Conservation (phyloP, 208 protist species). For the Endotrypanum monterogeii region DNA sequence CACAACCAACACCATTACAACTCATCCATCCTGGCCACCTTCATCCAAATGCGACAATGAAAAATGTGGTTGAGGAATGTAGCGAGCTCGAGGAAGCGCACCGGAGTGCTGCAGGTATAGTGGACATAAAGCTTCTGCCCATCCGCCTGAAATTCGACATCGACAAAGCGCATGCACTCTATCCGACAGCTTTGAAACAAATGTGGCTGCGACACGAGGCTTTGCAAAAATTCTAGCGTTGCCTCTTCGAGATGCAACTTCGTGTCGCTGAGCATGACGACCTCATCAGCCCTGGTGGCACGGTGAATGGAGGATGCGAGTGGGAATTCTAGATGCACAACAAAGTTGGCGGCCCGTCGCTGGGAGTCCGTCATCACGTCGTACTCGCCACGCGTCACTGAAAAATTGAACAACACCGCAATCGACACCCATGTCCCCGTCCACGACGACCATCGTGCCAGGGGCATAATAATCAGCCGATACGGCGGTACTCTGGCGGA, state of each 20-base stretch:
- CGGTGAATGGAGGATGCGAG: slow-evolving; percentile 43
- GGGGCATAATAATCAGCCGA: slow-evolving; percentile 22
- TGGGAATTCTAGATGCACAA: slow-evolving; percentile 20
- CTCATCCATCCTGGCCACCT: slow-evolving; percentile 26
- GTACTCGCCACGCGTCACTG: slow-evolving; percentile 40
- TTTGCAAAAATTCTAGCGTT: slow-evolving; percentile 39
- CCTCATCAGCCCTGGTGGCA: slow-evolving; percentile 17
- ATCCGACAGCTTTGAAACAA: slow-evolving; percentile 59
- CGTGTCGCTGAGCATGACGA: slow-evolving; percentile 8
- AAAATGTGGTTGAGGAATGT: slow-evolving; percentile 75
- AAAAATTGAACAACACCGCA: slow-evolving; percentile 46
- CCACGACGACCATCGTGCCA: slow-evolving; percentile 62
- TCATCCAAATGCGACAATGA: slow-evolving; percentile 80
- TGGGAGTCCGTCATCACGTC: slow-evolving; percentile 26
- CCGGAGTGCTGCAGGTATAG: slow-evolving; percentile 41
- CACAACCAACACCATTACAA: not conserved
- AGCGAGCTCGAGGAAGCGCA: slow-evolving; percentile 76
- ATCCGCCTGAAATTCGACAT: slow-evolving; percentile 81
- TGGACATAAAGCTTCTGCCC: slow-evolving; percentile 80
- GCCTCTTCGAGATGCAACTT: slow-evolving; percentile 34
- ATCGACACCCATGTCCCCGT: slow-evolving; percentile 82
- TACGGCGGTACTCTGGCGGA: slow-evolving; percentile 42
- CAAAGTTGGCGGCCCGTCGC: slow-evolving; percentile 23
- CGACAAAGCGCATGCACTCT: slow-evolving; percentile 65
- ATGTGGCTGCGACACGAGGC: slow-evolving; percentile 23